Base-by-base conservation (phyloP, 768 basidiomycete species). In the Pleurotus giganteus region DNA sequence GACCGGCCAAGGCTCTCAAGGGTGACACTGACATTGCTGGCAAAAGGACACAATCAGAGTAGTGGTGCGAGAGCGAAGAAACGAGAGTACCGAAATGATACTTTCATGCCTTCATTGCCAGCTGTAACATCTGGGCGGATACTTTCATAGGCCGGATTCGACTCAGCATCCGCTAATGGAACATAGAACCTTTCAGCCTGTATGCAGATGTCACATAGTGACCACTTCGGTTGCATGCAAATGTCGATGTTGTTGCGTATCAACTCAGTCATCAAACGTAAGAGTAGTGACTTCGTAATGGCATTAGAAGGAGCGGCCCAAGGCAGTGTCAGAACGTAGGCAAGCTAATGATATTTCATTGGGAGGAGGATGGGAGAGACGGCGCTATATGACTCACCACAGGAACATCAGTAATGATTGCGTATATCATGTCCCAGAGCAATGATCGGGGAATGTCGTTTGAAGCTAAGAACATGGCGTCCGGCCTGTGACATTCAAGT, bases 381-480 rank as follows among this genome's bases (percentile, higher is more conserved):
- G 11, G 13, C 19, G 23, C 6, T n/a, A 34, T 19, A 28, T n/a
- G 24, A 61, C 64, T 54, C 57, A 77, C 77, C 64, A 74, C 61
- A 3, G 74, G 67, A 53, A 71, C 66, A 15, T 71, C 68, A 5
- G 65, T 29, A 1, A 72, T 60, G 31, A 74, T 27, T 4, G 56
- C 58, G n/a, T 58, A 55, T 9, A 68, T 39, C 12, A 74, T 32
- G 3, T 62, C 59, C 76, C 77, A 78, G 55, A 71, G 64, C 73
- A 73, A 76, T 1, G 74, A 67, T 8, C 68, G 66, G 7, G 69
- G 64, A n/a, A 67, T 54, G 12, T 60, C 27, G 42, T 65, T 44
- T 32, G 42, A 69, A 7, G 65, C 66, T 8, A 74, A 60, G 2
- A 63, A 57, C 12, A 66, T 59, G 2, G 65, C 61, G 58, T 74